Conservation (phyloP, 345 rosid species). For the Eucalyptus fibrosa region DNA sequence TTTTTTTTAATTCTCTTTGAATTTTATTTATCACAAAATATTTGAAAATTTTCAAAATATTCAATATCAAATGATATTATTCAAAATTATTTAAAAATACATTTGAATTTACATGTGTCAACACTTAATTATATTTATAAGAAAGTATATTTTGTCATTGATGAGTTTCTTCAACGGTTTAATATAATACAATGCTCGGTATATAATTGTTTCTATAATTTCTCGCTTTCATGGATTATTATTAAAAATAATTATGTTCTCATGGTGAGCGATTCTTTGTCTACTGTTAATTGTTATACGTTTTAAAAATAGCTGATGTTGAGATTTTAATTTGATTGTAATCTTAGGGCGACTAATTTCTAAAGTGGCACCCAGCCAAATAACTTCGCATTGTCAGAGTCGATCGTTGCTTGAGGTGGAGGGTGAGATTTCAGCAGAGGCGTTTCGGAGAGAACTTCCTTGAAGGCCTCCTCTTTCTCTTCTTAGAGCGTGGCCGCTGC, state of each 20-base stretch:
- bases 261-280: neutral
- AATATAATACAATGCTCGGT: neutral
- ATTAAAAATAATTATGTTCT: neutral
- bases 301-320: neutral
- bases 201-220: neutral
- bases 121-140: neutral
- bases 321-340: neutral
- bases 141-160: neutral
- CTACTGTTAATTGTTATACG: neutral
- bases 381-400: neutral
- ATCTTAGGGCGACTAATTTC: neutral
- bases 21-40: no score
- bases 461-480: neutral
- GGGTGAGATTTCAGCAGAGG: neutral
- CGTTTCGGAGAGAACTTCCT: conserved; percentile 1
- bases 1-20: no score
- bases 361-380: neutral
- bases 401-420: neutral
- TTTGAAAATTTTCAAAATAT: no score
- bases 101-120: no score
- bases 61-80: no score
- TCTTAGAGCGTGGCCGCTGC: neutral
- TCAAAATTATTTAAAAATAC: no score
- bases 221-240: neutral
- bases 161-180: neutral